phyloP scores from a whole-genome alignment of 2,329 filamentous ascomycete species.

The Chaetomium globosum region DNA sequence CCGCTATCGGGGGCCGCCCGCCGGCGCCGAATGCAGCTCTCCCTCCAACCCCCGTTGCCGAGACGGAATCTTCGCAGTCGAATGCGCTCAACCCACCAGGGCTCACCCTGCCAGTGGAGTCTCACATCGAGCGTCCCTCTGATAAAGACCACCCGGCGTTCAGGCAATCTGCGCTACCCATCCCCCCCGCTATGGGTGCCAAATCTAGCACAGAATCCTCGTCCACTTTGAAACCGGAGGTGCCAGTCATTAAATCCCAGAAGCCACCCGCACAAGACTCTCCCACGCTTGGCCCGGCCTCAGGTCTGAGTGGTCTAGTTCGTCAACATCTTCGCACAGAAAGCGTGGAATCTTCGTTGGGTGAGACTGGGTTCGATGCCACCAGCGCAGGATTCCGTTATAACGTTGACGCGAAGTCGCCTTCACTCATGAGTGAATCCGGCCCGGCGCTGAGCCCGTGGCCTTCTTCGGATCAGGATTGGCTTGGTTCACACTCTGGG shows the following conservation, averaged over 20 bases:
- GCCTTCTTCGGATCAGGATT: slow-evolving; percentile 45
- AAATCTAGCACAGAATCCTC: slow-evolving; percentile 36
- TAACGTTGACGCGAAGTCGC: slow-evolving; percentile 42
- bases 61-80: slow-evolving; percentile 44
- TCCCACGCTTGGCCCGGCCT: slow-evolving; percentile 70
- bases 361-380: slow-evolving; percentile 53
- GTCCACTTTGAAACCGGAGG: slow-evolving; percentile 34
- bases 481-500: slow-evolving; percentile 32
- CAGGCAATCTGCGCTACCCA: slow-evolving; percentile 50
- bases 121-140: slow-evolving; percentile 51
- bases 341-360: slow-evolving; percentile 81
- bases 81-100: slow-evolving; percentile 33
- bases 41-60: slow-evolving; percentile 49
- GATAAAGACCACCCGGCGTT: slow-evolving; percentile 60
- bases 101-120: slow-evolving; percentile 40
- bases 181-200: slow-evolving; percentile 46
- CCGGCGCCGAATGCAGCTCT: slow-evolving; percentile 42
- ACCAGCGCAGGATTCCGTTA: slow-evolving; percentile 47
- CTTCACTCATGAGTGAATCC: slow-evolving; percentile 40
- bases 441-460: slow-evolving; percentile 49
- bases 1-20: slow-evolving; percentile 39
- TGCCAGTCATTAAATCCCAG: slow-evolving; percentile 33
- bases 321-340: slow-evolving; percentile 79
- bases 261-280: slow-evolving; percentile 61
- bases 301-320: slow-evolving; percentile 77